Conservation (phyloP, 768 basidiomycete genomes). For the Podaxis pistillaris region DNA sequence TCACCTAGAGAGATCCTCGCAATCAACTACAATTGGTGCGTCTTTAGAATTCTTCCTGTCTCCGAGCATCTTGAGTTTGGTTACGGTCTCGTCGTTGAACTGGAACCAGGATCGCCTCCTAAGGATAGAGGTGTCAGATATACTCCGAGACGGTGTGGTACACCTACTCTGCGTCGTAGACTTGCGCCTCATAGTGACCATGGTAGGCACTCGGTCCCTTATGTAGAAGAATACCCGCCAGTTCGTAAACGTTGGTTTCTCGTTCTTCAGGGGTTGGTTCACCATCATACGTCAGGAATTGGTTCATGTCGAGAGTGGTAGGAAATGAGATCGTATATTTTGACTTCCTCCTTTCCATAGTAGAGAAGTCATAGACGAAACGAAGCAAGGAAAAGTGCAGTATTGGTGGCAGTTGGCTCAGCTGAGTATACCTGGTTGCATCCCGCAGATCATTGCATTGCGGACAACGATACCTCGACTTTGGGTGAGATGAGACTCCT, state of each 20-base stretch:
- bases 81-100: slow-evolving; percentile 89
- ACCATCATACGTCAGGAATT: slow-evolving; percentile 42
- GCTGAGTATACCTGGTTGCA: slow-evolving; percentile 74
- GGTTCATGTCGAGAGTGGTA: slow-evolving; percentile 65
- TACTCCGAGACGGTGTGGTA: neutral
- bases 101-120: slow-evolving; percentile 81
- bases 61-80: slow-evolving; percentile 54
- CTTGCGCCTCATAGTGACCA: slow-evolving; percentile 87
- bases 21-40: neutral
- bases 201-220: slow-evolving; percentile 92
- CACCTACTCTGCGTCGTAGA: slow-evolving; percentile 67
- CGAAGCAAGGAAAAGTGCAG: slow-evolving; percentile 90
- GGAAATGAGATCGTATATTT: slow-evolving; percentile 84
- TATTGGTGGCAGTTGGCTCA: slow-evolving; percentile 77
- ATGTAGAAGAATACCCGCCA: slow-evolving; percentile 84
- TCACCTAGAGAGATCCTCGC: slow-evolving; percentile 26
- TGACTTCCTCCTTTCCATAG: slow-evolving; percentile 84
- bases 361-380: slow-evolving; percentile 83
- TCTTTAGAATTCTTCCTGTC: slow-evolving; percentile 38
- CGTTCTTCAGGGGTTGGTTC: slow-evolving; percentile 13
- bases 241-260: slow-evolving; percentile 59
- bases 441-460: slow-evolving; percentile 70
- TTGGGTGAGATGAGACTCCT: neutral
- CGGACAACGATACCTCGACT: slow-evolving; percentile 74
- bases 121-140: slow-evolving; percentile 11